Evolutionary conservation across 2,329 filamentous ascomycete genomes (phyloP), one percentile per base, ranked within the genome.

Genomic region (Penicillium occitanis): DNA sequence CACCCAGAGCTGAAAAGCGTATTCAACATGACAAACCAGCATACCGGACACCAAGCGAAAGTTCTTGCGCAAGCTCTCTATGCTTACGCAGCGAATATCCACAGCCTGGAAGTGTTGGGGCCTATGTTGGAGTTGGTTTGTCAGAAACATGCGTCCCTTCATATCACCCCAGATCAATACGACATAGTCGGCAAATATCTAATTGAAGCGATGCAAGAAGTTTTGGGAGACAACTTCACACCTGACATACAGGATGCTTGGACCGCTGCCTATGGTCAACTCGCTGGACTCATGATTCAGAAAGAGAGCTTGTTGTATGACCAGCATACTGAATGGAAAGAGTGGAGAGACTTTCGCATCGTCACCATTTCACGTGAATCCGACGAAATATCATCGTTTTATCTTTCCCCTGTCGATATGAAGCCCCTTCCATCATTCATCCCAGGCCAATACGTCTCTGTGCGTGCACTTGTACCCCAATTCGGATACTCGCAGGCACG

Each of bases 231-330:
- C 0, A 90, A 85, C 25, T 86, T 90, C 79, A 92, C 89, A 0
- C 80, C 84, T 0, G 85, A 88, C 22, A 83, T 90, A 35, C 82
- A 86, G 63, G 82, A 86, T 13, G 90, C 90, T 8, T 93, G 90
- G 90, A 84, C 79, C 5, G 86, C 86, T 61, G 90, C 90, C 1
- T 93, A 92, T 78, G 88, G 86, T 84, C 83, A 91, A 70, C 83
- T 92, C 35, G 89, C 90, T 17, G 84, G 87, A 72, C 86, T 91
- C 79, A 85, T 91, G 77, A 90, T 90, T 69, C 82, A 81, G 8
- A 83, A 86, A 60, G 90, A 92, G 74, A 78, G 78, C 2, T 80
- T 85, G 67, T 77, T 92, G 57, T 91, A 90, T 76, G 77, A 81
- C 28, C 53, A 70, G 19, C 64, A 60, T 48, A 69, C 66, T 2